Evolutionary conservation across 2,329 filamentous ascomycete genomes (phyloP).

Genomic region (Fusarium musae): DNA sequence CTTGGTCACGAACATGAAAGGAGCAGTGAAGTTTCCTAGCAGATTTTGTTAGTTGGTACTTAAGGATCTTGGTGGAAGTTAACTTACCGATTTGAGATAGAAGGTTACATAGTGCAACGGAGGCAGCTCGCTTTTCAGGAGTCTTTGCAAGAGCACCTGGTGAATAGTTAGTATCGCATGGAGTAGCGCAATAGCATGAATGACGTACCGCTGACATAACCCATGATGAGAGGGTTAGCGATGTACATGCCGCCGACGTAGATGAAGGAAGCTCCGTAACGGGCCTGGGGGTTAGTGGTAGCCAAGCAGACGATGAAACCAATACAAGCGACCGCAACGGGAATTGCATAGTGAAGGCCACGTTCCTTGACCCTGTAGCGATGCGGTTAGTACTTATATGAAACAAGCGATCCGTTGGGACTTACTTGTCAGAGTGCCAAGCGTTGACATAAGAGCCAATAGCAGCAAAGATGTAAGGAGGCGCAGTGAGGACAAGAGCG

Average conservation of each 20-base stretch:
- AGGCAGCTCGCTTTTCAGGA: constrained; percentile 4
- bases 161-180: rapidly evolving
- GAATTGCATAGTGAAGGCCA: constrained; percentile 6
- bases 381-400: too few species aligned
- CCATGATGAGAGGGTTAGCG: constrained; percentile 20
- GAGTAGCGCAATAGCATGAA: rapidly evolving
- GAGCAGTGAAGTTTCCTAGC: constrained; percentile 9
- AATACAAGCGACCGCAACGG: neutral
- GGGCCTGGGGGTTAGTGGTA: neutral
- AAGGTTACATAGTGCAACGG: constrained; percentile 9
- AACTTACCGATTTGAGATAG: constrained; percentile 3
- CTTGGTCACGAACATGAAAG: constrained; percentile 14
- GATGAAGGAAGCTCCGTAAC: constrained; percentile 9
- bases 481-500: constrained; percentile 7
- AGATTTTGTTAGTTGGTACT: rapidly evolving
- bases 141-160: constrained; percentile 12
- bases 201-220: constrained; percentile 3
- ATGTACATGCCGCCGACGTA: constrained; percentile 16
- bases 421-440: constrained; percentile 18
- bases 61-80: rapidly evolving
- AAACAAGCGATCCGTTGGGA: neutral
- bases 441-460: constrained; percentile 18
- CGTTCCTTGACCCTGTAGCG: constrained; percentile 3
- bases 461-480: constrained; percentile 12
- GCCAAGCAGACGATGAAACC: constrained; percentile 17